Base-by-base conservation (phyloP, 257 asterid genomes). In the Linaria vulgaris region DNA sequence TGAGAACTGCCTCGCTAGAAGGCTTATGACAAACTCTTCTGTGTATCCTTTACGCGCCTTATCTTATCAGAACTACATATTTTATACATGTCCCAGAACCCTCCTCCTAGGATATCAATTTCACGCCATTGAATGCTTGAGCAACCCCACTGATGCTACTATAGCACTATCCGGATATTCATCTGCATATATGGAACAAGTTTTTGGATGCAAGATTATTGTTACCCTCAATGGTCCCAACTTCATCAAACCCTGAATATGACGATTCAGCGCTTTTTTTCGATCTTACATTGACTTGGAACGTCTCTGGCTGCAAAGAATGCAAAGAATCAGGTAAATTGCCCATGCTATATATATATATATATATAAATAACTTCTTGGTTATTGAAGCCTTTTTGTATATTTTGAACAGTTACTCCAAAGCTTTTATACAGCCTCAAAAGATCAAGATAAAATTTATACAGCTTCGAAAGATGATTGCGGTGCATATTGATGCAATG, bases 81-180 rank as follows among this genome's bases (percentile, higher is more conserved):
- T 70, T 50, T 64, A 56, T 45, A 31, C 17, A 23, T 76, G 85
- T 57, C 72, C 75, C n/a, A 15, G 17, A 30, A 15, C 34, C 13
- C 25, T 60, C 13, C 25, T 60, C 16, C 27, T 7, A 30, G 11
- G 14, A 6, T 6, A 19, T 19, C 20, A 30, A 6, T 69, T 62
- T 48, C 14, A 12, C 22, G 62, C 27, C 49, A 61, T 76, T 5
- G 24, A 24, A 0, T 76, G 78, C 75, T 47, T 72, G 20, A 76
- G 82, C 60, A 76, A 69, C 73, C 60, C 73, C n/a, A 50, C 67
- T 1, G 69, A 56, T 55, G 73, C 63, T 53, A 65, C 78, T 17
- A 43, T 72, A 19, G 76, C 67, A 1, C 39, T 49, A 49, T 46
- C 30, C 0, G 56, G 24, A 16, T 17, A 31, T 31, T 34, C 21